Percentiles rank a stretch among this genome's conserved stretches.
These are phyloP conservation scores for Bruguiera gymnorhiza DNA, from an alignment of 345 rosid genomes.

Conservation along the genomic window DNA sequence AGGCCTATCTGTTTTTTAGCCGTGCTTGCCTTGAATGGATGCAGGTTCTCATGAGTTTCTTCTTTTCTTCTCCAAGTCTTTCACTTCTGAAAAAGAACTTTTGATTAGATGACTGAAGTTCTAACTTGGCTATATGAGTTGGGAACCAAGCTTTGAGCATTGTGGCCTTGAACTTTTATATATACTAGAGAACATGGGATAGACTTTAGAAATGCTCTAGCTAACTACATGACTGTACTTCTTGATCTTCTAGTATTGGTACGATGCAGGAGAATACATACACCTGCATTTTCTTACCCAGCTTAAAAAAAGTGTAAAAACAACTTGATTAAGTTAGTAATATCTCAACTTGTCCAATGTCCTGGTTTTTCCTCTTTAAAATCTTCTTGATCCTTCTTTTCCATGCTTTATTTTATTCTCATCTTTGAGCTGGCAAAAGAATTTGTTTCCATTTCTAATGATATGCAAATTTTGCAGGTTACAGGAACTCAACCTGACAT, in stretches of 20 bases:
- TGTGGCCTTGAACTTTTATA: background rate
- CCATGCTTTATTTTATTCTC: background rate
- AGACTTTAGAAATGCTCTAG: too few relatives aligned
- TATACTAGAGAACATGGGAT: background rate
- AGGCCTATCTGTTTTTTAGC: conserved; percentile 54
- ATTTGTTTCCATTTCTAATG: background rate
- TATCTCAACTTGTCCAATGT: conserved; percentile 6
- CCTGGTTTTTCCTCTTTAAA: conserved; percentile 5
- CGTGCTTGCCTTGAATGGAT: conserved; percentile 66
- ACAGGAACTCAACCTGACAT: conserved; percentile 50
- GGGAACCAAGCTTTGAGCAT: background rate
- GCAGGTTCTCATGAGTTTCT: conserved; percentile 35
- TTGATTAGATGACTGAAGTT: background rate
- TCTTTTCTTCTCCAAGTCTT: background rate
- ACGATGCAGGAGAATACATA: conserved; percentile 1
- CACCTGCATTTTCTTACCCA: conserved; percentile 1
- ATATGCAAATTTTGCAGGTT: conserved; percentile 33
- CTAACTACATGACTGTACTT: background rate
- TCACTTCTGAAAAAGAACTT: background rate
- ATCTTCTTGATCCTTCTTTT: conserved; percentile 6
- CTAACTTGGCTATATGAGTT: background rate
- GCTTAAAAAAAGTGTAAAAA: conserved; percentile 1
- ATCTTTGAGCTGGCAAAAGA: background rate
- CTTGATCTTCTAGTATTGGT: conserved; percentile 5
- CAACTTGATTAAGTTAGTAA: conserved; percentile 1